Conservation (phyloP, 495 filamentous ascomycete genomes). For the Trichocladium antarcticum region DNA sequence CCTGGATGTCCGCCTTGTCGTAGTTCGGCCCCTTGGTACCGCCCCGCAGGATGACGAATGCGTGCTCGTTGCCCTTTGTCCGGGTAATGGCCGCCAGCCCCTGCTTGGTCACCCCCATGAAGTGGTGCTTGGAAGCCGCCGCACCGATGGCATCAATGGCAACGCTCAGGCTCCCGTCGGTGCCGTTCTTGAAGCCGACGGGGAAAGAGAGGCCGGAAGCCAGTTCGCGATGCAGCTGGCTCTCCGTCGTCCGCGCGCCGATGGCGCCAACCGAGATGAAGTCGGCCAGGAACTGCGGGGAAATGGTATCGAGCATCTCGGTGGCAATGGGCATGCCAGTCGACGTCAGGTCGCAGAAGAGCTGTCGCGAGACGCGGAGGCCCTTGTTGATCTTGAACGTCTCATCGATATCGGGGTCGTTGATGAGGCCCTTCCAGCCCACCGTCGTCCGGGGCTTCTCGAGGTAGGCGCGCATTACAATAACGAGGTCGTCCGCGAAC, state of each 20-base stretch:
- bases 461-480: conserved; percentile 97
- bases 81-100: conserved; percentile 90
- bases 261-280: conserved; percentile 92
- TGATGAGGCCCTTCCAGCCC: conserved; percentile 98
- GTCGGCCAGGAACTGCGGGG: conserved; percentile 88
- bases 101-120: conserved; percentile 99
- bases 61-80: conserved; percentile 87
- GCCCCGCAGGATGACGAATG: conserved; percentile 90
- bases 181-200: conserved; percentile 98
- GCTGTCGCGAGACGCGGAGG: conserved; percentile 70
- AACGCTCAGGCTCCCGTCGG: conserved; percentile 87
- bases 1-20: conserved; percentile 68
- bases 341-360: conserved; percentile 82
- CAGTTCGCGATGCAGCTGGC: conserved; percentile 87
- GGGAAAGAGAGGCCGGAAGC: conserved; percentile 97
- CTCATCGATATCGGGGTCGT: conserved; percentile 95
- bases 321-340: conserved; percentile 85
- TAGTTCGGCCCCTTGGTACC: conserved; percentile 93
- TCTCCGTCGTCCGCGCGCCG: conserved; percentile 94
- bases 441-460: conserved; percentile 99
- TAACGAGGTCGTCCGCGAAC: conserved; percentile 70
- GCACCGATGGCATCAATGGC: conserved; percentile 94
- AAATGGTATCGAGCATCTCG: conserved; percentile 98
- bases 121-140: conserved; percentile 84
- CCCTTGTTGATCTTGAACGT: conserved; percentile 99